Base-by-base conservation (phyloP, 139 green algal genomes). In the Coelastrella sp. region DNA sequence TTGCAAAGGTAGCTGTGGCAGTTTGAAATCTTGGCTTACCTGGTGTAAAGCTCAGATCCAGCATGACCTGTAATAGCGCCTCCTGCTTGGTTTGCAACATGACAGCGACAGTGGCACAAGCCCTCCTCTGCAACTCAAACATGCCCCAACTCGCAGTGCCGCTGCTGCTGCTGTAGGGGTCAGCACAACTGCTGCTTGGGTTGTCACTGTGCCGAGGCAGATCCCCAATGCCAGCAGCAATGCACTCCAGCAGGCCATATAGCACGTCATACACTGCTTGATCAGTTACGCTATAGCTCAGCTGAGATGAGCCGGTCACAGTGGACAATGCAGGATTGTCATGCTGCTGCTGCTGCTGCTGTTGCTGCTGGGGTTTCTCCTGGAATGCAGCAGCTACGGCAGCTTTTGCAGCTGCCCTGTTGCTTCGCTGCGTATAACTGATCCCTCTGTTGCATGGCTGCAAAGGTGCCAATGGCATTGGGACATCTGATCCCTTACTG, bases 211-310 rank as follows among this genome's bases (percentile, higher is more conserved):
- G 62, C 15, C 62, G 9, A 27, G 35, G 35, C 17, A 53, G n/a
- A 5, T 80, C 72, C 6, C 38, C 48, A 13, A 80, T 41, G 3
- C 72, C 51, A n/a, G 15, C 13, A 21, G 45, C 45, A n/a, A 80
- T 27, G 48, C 72, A 80, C 9, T 80, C 72, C 1, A 80, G 17
- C 45, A 80, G 25, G 15, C 48, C 45, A 43, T 59, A 45, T 7
- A 80, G 48, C 72, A 80, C 2, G 7, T 80, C 72, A 64, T 66
- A 66, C 41, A 79, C 71, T 5, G 41, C 43, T 57, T 79, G 71
- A 4, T 23, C 40, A 1, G 43, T 4, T 19, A 79, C 27, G 41
- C 41, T 62, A n/a, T n/a, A n/a, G 71, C 41, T 63, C 17, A 30
- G 17, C 19, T 64, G 13, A 57, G 48, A n/a, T n/a, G n/a, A n/a